A percentile compares a stretch with the other conserved stretches of the same genome.
Conservation (phyloP, 2,329 filamentous ascomycete species). For the Talaromyces sp. region DNA sequence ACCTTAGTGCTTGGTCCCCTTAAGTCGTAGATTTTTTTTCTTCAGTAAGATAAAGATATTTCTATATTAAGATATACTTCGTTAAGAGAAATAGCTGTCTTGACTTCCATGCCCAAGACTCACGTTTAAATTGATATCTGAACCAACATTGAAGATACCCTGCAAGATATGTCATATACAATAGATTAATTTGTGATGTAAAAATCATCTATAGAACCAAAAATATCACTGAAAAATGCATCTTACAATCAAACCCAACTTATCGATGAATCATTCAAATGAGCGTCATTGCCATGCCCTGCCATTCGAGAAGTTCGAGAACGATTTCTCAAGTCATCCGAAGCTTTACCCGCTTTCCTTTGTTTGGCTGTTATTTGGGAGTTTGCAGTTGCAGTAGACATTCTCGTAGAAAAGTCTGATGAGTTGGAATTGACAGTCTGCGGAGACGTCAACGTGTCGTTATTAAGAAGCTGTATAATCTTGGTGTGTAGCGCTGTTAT, state of each 20-base stretch:
- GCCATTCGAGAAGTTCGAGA: neutral
- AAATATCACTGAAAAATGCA: too few species aligned
- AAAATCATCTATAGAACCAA: too few species aligned
- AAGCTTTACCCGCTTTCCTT: neutral
- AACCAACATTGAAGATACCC: too few species aligned
- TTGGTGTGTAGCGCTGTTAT: slow-evolving; percentile 23
- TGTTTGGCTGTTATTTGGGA: neutral
- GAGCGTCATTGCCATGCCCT: neutral
- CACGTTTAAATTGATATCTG: too few species aligned
- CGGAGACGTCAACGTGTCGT: slow-evolving; percentile 2
- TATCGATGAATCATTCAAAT: neutral
- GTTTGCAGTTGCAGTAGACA: neutral
- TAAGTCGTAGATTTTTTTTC: too few species aligned
- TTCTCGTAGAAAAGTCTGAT: neutral
- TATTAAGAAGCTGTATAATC: slow-evolving; percentile 16
- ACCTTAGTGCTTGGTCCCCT: neutral
- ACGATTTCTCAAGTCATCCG: neutral
- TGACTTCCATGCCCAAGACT: too few species aligned
- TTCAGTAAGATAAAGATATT: too few species aligned
- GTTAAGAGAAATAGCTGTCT: too few species aligned
- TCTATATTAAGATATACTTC: too few species aligned
- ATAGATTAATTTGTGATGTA: too few species aligned
- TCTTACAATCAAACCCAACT: neutral
- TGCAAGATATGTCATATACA: too few species aligned
- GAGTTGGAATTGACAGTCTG: neutral